Evolutionary conservation across 768 basidiomycete species (phyloP).

Genomic region (Tricholoma terreum): DNA sequence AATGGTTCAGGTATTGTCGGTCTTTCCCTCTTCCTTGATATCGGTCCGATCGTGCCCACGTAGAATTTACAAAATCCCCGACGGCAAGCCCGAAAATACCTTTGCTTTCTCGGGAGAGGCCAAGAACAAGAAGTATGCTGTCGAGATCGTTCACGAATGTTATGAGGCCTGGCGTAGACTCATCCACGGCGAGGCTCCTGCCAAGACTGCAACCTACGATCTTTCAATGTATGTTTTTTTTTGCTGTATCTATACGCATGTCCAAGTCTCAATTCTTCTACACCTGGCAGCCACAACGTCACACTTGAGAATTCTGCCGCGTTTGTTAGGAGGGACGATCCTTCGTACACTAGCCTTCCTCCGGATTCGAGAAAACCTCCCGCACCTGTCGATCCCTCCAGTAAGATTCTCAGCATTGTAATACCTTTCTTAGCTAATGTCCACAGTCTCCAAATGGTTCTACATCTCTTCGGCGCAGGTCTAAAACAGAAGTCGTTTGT

Average conservation of each 20-base stretch:
- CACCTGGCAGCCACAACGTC: slow-evolving; percentile 65
- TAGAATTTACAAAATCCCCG: slow-evolving; percentile 95
- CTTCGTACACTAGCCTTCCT: slow-evolving; percentile 63
- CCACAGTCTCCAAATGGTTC: slow-evolving; percentile 82
- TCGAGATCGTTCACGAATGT: slow-evolving; percentile 98
- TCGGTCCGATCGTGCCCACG: slow-evolving; percentile 4
- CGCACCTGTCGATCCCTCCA: slow-evolving; percentile 86
- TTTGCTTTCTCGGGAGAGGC: slow-evolving; percentile 99
- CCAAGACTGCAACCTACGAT: slow-evolving; percentile 70
- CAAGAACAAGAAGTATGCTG: slow-evolving; percentile 99
- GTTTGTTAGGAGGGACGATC: slow-evolving; percentile 59
- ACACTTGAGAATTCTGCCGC: slow-evolving; percentile 75
- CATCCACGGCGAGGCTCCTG: slow-evolving; percentile 72
- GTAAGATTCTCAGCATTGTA: slow-evolving; percentile 41
- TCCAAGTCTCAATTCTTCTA: slow-evolving; percentile 4
- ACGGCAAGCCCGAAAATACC: slow-evolving; percentile 94
- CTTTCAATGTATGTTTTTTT: slow-evolving; percentile 74
- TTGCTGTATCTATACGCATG: background rate
- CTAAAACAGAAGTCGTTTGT: slow-evolving; percentile 26
- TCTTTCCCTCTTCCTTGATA: background rate
- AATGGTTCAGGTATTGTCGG: slow-evolving; percentile 86
- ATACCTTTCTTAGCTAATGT: slow-evolving; percentile 4
- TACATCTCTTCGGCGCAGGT: slow-evolving; percentile 89
- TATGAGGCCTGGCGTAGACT: slow-evolving; percentile 98
- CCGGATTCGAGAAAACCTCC: slow-evolving; percentile 79